Base-by-base conservation (phyloP, 495 filamentous ascomycete genomes). In the Apodospora peruviana region DNA sequence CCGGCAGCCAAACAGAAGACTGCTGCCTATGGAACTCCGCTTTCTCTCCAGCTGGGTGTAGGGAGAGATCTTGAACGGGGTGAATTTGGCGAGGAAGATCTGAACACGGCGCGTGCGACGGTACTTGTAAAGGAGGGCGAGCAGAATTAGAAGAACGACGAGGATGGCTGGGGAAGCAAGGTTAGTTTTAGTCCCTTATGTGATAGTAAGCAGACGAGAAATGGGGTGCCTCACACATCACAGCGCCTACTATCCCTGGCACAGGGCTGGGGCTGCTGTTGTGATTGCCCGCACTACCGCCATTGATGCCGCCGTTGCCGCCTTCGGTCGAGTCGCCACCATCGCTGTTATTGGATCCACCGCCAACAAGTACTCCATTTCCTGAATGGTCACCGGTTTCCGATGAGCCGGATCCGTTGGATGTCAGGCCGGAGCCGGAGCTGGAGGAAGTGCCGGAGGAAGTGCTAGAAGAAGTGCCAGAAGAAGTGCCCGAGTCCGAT, bases 1-100 rank as follows among this genome's bases (percentile, higher is more conserved):
- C 3, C 27, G 10, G 19, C 27, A n/a, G 25, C 50, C 56, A 40
- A 61, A 61, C 0, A 65, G 37, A 2, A 65, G 52, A 16, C 49
- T 51, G 5, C 24, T 51, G 43, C 62, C 62, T 55, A 65, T 59
- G 1, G 62, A 65, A 2, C 53, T 51, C 1, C 62, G 57, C 23
- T 61, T 60, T 39, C 47, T 56, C 12, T 65, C 60, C 0, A 16
- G 19, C 4, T 53, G 17, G 2, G 48, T 52, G 46, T 65, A 65
- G 4, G 59, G 45, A 1, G 59, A 34, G 18, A 55, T 20, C 36
- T 57, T 59, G 45, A 60, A 51, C 1, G 62, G 62, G 1, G 57
- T 63, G 50, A 46, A 57, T 22, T 51, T 58, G 50, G 34, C 36
- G 7, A 62, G 54, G 42, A 62, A 50, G 22, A 50, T 43, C 21